Conservation (phyloP, 129 eudicot species). For the Artemisia argyi region DNA sequence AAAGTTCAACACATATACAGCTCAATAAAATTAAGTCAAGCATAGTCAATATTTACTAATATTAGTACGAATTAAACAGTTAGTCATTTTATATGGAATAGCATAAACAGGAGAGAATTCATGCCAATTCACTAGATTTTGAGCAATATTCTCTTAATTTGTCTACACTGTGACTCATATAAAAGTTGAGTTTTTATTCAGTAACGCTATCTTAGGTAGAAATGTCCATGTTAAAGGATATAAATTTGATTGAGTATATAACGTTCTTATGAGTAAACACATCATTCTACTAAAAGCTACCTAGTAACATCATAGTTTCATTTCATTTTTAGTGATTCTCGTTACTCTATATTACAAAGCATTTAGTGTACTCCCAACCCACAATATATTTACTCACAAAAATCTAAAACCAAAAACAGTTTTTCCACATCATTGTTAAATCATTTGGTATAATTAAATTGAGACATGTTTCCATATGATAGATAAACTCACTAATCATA, state of each 20-base stretch:
- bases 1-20: neutral
- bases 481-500: neutral
- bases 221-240: neutral
- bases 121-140: conserved; percentile 5
- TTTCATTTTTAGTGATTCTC: neutral
- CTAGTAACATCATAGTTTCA: conserved; percentile 1
- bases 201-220: neutral
- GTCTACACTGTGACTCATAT: neutral
- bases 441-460: neutral
- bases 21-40: neutral
- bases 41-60: neutral
- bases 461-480: neutral
- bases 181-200: neutral
- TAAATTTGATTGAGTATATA: neutral
- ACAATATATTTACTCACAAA: neutral
- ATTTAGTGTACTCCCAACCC: neutral
- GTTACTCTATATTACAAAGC: neutral
- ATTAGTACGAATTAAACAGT: neutral
- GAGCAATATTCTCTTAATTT: neutral
- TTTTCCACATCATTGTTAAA: neutral
- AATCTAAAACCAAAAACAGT: neutral
- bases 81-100: neutral
- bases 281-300: conserved; percentile 7
- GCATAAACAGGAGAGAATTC: neutral
- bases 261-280: neutral